Conservation (phyloP, 768 basidiomycete genomes). For the Leccinum aurantiacum region DNA sequence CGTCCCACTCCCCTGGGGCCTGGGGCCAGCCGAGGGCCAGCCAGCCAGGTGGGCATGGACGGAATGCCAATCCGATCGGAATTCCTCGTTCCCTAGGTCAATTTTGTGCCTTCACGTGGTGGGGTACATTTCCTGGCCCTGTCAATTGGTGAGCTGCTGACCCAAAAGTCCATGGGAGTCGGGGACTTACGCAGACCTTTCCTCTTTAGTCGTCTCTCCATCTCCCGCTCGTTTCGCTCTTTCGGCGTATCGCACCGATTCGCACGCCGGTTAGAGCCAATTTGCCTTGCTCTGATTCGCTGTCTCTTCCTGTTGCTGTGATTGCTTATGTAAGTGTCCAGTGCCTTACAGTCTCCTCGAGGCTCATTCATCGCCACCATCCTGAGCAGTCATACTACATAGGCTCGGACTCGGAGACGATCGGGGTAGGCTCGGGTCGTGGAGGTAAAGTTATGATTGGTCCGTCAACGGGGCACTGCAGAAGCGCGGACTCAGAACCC, state of each 20-base stretch:
- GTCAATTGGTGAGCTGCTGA: too few relatives aligned
- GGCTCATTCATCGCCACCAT: slow-evolving; percentile 24
- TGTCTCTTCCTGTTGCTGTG: not conserved
- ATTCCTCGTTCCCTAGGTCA: not conserved
- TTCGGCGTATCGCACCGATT: not conserved
- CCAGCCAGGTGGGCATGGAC: not conserved
- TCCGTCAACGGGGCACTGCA: slow-evolving; percentile 18
- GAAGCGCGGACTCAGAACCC: slow-evolving; percentile 3
- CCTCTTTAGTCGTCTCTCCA: not conserved
- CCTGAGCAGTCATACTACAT: slow-evolving; percentile 1
- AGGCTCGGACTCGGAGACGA: slow-evolving; percentile 9
- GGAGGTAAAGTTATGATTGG: slow-evolving; percentile 23
- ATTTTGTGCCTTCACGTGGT: too few relatives aligned
- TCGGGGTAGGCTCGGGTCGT: slow-evolving; percentile 17
- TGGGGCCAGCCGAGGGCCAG: not conserved
- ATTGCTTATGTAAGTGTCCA: slow-evolving; percentile 4
- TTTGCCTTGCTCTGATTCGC: not conserved
- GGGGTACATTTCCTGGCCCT: too few relatives aligned
- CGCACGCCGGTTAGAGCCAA: not conserved
- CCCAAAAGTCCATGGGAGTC: not conserved
- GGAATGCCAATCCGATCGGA: slow-evolving; percentile 16
- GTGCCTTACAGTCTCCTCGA: slow-evolving; percentile 19
- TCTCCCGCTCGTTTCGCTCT: not conserved
- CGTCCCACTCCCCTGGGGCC: not conserved
- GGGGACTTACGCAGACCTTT: not conserved